A percentile compares a stretch with the other conserved stretches of the same genome.
phyloP scores from a whole-genome alignment of 768 basidiomycete species.

The Panaeolus cyanescens region DNA sequence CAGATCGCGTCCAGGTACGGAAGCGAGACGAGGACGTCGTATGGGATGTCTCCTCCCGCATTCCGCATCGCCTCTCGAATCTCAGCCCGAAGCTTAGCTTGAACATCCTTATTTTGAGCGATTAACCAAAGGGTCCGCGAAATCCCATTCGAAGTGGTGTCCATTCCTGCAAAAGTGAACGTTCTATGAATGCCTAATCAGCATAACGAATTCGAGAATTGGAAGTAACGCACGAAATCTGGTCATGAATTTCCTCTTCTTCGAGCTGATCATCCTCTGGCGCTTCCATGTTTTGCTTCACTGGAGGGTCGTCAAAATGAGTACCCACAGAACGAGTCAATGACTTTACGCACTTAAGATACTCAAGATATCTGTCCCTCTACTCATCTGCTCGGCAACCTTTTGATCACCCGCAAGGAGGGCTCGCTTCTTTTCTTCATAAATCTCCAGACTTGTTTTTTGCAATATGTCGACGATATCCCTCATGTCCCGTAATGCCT shows the following conservation, averaged over 20 bases:
- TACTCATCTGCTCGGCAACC: constrained; percentile 31
- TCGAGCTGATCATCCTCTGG: constrained; percentile 29
- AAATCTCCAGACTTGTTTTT: constrained; percentile 35
- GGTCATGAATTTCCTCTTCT: constrained; percentile 40
- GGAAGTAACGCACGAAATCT: constrained; percentile 26
- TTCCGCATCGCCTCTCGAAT: constrained; percentile 22
- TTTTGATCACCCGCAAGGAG: constrained; percentile 36
- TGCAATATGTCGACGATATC: constrained; percentile 37
- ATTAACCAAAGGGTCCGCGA: constrained; percentile 20
- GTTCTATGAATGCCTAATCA: constrained; percentile 10
- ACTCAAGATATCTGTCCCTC: constrained; percentile 49
- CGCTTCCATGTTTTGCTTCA: constrained; percentile 39
- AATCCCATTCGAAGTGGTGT: constrained; percentile 28
- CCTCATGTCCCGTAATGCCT: constrained; percentile 27
- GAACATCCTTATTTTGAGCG: constrained; percentile 16
- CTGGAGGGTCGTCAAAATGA: constrained; percentile 21
- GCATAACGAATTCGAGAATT: not conserved
- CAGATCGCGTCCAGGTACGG: constrained; percentile 39
- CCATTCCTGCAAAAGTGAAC: constrained; percentile 26
- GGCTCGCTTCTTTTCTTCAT: constrained; percentile 35
- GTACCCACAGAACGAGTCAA: not conserved
- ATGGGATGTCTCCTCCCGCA: constrained; percentile 24
- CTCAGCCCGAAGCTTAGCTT: constrained; percentile 22
- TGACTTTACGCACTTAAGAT: constrained; percentile 36
- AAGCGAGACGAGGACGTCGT: constrained; percentile 37